Conservation (phyloP, 192 early-diverging fungal species). For the Rhizoclosmatium globosum region DNA sequence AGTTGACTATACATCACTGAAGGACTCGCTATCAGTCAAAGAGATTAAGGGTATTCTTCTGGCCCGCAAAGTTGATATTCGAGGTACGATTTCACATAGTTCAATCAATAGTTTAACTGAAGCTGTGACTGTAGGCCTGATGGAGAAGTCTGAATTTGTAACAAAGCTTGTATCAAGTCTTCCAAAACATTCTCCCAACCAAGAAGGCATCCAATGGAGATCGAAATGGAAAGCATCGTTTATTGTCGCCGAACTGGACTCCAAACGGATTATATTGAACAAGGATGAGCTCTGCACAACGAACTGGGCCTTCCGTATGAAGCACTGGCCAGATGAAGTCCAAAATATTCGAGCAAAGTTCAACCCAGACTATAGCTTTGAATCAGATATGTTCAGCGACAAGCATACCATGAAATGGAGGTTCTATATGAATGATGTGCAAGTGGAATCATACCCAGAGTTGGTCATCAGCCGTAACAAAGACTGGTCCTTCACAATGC, state of each 20-base stretch:
- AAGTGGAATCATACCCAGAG: conserved; percentile 35
- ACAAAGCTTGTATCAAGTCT: conserved; percentile 2
- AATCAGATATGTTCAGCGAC: conserved; percentile 18
- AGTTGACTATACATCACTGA: conserved; percentile 41
- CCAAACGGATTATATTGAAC: conserved; percentile 39
- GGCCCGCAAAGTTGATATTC: conserved; percentile 38
- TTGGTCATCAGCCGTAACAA: conserved; percentile 15
- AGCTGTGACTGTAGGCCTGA: not conserved
- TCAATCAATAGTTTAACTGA: too few relatives aligned
- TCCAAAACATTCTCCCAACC: conserved; percentile 28
- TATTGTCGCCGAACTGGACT: conserved; percentile 51
- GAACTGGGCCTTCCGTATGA: conserved; percentile 42
- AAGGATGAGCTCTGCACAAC: conserved; percentile 44
- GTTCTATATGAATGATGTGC: conserved; percentile 39
- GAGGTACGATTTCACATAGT: not conserved
- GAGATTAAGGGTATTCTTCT: conserved; percentile 45
- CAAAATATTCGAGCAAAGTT: conserved; percentile 21
- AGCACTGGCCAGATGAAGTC: conserved; percentile 34
- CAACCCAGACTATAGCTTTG: conserved; percentile 36
- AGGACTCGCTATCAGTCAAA: conserved; percentile 28
- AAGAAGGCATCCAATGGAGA: conserved; percentile 26
- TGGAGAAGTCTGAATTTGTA: conserved; percentile 34
- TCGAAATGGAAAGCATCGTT: conserved; percentile 47
- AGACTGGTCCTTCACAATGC: conserved; percentile 31
- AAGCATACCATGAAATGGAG: conserved; percentile 37